phyloP scores from a whole-genome alignment of 106 monocot species.

The Iris macrosiphon region DNA sequence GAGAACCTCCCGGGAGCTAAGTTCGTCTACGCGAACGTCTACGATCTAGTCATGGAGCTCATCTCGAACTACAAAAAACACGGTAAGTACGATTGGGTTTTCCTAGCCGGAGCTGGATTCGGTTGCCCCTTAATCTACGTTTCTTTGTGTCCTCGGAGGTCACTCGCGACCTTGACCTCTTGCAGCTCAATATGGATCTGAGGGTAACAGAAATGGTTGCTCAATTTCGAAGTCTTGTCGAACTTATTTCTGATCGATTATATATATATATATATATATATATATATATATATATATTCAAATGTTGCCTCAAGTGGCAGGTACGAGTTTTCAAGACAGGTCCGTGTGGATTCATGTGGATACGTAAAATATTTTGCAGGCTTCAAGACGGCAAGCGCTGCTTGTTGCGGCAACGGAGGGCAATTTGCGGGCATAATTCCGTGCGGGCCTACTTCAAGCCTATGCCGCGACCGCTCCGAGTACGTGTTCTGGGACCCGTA shows the following conservation, averaged over 20 bases:
- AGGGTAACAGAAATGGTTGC: background rate
- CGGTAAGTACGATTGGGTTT: no score
- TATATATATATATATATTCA: no score
- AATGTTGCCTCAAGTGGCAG: background rate
- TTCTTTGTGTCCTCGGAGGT: background rate
- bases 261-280: background rate
- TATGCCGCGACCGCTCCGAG: constrained; percentile 50
- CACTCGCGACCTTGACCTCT: background rate
- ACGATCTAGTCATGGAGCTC: constrained; percentile 71
- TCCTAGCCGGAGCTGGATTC: background rate
- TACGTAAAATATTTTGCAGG: constrained; percentile 22
- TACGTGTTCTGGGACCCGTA: constrained; percentile 93
- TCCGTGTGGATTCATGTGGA: background rate
- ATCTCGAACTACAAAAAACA: constrained; percentile 53
- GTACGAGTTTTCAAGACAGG: background rate
- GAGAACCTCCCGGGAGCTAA: constrained; percentile 60
- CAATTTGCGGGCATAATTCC: constrained; percentile 65
- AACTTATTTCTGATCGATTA: background rate
- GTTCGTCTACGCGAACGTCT: constrained; percentile 77
- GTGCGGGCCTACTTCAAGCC: constrained; percentile 52
- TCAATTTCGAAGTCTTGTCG: background rate
- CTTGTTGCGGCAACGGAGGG: constrained; percentile 80
- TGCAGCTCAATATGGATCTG: background rate
- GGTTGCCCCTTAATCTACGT: background rate
- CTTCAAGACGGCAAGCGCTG: constrained; percentile 48